These are phyloP conservation scores for Chrysosporium queenslandicum DNA, from an alignment of 2,329 filamentous ascomycete genomes.

Conservation along the genomic window DNA sequence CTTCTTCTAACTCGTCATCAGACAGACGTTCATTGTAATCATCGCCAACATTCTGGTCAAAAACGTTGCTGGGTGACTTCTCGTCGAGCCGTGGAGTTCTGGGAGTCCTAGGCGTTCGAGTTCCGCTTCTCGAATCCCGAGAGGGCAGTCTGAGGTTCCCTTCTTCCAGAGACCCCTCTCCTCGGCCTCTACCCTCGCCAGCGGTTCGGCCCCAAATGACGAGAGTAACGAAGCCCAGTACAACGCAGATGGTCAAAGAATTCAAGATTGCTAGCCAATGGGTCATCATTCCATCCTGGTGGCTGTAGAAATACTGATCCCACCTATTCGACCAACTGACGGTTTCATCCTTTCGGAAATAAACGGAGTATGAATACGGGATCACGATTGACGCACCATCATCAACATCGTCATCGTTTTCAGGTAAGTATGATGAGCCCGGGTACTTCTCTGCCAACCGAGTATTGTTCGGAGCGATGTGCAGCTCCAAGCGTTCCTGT, in stretches of 20 bases:
- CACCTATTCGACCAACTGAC: conserved; percentile 77
- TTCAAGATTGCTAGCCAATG: conserved; percentile 87
- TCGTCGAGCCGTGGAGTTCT: conserved; percentile 33
- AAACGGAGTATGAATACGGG: conserved; percentile 81
- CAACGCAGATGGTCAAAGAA: conserved; percentile 69
- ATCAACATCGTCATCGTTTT: conserved; percentile 48
- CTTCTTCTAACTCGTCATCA: conserved; percentile 70
- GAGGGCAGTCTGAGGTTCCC: conserved; percentile 49
- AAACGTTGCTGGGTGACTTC: conserved; percentile 40
- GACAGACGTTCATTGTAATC: conserved; percentile 44
- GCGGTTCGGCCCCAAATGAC: conserved; percentile 74
- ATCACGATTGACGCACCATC: conserved; percentile 60
- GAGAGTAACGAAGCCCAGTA: conserved; percentile 67
- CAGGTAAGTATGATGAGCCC: conserved; percentile 50
- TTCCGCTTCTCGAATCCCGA: conserved; percentile 36
- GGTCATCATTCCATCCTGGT: conserved; percentile 68
- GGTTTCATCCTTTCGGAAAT: conserved; percentile 71
- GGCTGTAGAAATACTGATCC: conserved; percentile 84
- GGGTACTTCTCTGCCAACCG: conserved; percentile 46
- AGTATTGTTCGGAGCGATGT: conserved; percentile 54
- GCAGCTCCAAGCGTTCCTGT: conserved; percentile 55
- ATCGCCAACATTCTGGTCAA: conserved; percentile 43
- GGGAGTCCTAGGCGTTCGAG: conserved; percentile 40
- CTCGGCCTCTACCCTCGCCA: conserved; percentile 66
- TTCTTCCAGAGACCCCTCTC: conserved; percentile 56